phyloP scores from a whole-genome alignment of 441 rosid species.

The Euphorbia schlechtendalii region DNA sequence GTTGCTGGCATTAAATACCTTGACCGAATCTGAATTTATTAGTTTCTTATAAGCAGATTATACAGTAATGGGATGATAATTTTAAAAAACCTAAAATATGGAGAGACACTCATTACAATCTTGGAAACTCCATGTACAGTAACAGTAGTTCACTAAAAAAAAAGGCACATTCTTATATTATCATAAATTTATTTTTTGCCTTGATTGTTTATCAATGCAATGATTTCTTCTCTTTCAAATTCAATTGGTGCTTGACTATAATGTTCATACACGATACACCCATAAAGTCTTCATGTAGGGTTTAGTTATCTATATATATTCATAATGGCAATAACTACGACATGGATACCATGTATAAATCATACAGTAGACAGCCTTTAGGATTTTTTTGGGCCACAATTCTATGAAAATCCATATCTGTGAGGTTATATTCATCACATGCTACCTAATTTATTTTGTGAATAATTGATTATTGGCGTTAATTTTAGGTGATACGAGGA shows the following conservation, averaged over 20 bases:
- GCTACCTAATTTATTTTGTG: no score
- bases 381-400: not conserved
- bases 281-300: not conserved
- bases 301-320: not conserved
- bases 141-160: no score
- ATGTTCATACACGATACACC: not conserved
- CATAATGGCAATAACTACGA: constrained; percentile 7
- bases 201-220: not conserved
- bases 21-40: no score
- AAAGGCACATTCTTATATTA: no score
- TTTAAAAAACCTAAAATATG: no score
- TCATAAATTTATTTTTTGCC: not conserved
- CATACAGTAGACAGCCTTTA: not conserved
- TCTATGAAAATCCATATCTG: not conserved
- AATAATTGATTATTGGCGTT: no score
- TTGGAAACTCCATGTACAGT: no score
- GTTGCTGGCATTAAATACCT: no score
- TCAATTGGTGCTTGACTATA: not conserved
- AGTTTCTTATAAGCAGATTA: no score
- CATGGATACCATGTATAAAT: constrained; percentile 11
- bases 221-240: not conserved
- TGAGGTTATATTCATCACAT: not conserved
- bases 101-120: no score
- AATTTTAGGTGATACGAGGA: no score
- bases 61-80: no score